Evolutionary conservation across 257 asterid genomes (phyloP), one percentile per base, ranked within the genome.

Genomic region (Oldenlandia corymbosa): DNA sequence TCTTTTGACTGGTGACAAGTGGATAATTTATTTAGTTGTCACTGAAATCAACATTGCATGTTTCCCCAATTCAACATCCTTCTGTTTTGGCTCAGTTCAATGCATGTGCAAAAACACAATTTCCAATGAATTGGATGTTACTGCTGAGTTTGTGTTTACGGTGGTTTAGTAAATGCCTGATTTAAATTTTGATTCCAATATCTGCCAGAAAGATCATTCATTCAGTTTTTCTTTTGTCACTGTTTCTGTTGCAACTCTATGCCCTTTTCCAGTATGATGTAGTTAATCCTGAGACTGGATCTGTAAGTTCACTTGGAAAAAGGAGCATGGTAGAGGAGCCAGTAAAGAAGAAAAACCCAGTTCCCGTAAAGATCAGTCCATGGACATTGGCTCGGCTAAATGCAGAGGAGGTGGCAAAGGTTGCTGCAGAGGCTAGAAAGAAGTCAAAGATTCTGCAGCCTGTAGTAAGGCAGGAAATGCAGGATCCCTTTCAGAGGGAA

Each of bases 401-500:
- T 23, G 86, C 97, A 0, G 96, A 93, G 28, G 96, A 90, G 36
- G 96, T 90, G 16, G 71, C 99, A 2, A 90, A 88, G 69, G 96
- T 94, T 23, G 99, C 99, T 70, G 96, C 97, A 13, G 99, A 93
- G 76, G 95, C 97, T 10, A 80, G 97, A 60, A 90, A 81, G 75
- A 90, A 83, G 77, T 93, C 99, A 32, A 93, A 85, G 79, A 79
- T 88, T 57, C 73, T 85, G 54, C 91, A 88, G 60, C 97, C 97
- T 14, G 79, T 93, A 0, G 55, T 42, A 32, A 81, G 94, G 67
- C 83, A 65, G 26, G 85, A 85, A 64, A 31, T 80, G 1, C 78
- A 74, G 37, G 79, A 71, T 8, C 52, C 73, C 21, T 75, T 36
- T 1, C 97, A 85, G 67, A 83, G 83, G 27, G 94, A 80, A 69